Conservation (phyloP, 148 eudicot species). For the Camellia lanceoleosa region DNA sequence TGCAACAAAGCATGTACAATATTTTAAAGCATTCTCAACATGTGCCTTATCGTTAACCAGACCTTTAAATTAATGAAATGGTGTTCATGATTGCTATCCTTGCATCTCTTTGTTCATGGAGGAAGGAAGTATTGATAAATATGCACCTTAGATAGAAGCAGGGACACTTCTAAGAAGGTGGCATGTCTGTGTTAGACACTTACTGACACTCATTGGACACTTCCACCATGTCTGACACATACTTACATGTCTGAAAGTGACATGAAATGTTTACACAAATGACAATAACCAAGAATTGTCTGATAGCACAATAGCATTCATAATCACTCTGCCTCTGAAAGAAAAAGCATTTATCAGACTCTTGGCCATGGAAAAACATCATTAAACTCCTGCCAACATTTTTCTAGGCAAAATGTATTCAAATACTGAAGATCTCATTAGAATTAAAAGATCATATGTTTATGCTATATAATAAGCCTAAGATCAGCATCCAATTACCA, state of each 20-base stretch:
- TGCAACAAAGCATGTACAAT: too few relatives aligned
- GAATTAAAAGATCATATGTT: not conserved
- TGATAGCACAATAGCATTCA: conserved; percentile 2
- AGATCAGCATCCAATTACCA: not conserved
- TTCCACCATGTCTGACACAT: not conserved
- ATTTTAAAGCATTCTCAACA: too few relatives aligned
- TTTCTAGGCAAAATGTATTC: not conserved
- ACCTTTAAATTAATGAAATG: not conserved
- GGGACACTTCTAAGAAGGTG: too few relatives aligned
- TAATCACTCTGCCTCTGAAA: not conserved
- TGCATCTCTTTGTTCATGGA: not conserved
- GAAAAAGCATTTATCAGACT: not conserved
- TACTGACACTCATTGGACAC: not conserved
- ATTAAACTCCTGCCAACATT: not conserved
- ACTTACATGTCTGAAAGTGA: not conserved
- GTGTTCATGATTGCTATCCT: not conserved
- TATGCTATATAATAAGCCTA: not conserved
- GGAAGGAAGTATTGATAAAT: too few relatives aligned
- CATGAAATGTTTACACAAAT: not conserved
- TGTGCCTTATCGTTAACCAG: too few relatives aligned
- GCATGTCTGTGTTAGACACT: too few relatives aligned
- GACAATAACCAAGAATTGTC: not conserved
- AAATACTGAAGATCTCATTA: not conserved
- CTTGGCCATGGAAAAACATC: not conserved
- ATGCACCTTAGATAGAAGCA: too few relatives aligned